phyloP scores from a whole-genome alignment of 352 stramenopile genomes.

The Hyaloperonospora brassicae region DNA sequence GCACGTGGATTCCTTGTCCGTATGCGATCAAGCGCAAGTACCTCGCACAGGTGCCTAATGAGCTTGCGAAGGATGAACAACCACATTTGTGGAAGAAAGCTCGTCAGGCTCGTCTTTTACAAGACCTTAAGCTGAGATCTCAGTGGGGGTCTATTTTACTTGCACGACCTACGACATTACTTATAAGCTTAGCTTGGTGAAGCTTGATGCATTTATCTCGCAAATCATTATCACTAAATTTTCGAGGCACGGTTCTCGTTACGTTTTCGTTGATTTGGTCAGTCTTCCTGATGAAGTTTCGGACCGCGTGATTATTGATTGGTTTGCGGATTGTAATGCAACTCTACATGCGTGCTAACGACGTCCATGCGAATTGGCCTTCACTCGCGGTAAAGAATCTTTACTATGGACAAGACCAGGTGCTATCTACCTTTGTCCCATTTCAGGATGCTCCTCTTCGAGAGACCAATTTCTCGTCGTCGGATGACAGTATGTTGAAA shows the following conservation, averaged over 20 bases:
- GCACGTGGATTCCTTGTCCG: background rate
- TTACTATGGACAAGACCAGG: background rate
- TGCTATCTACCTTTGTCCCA: background rate
- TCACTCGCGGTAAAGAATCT: background rate
- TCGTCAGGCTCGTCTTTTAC: too few species aligned
- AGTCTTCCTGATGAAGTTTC: background rate
- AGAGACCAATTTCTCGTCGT: background rate
- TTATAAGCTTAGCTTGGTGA: background rate
- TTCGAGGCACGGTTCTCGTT: background rate
- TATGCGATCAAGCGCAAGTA: background rate
- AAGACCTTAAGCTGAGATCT: background rate
- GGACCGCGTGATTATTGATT: background rate
- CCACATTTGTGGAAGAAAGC: background rate
- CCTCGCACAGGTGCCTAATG: background rate
- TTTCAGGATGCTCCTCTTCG: background rate
- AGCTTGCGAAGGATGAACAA: background rate
- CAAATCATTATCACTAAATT: background rate
- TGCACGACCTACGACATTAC: background rate
- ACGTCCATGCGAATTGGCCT: too few species aligned
- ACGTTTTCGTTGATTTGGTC: background rate
- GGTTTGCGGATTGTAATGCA: background rate
- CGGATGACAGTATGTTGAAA: background rate
- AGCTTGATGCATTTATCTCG: background rate
- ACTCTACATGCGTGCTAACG: background rate
- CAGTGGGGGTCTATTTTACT: background rate